Conservation (phyloP, 1,284 basidiomycete genomes). For the Ceratobasidium sp. region DNA sequence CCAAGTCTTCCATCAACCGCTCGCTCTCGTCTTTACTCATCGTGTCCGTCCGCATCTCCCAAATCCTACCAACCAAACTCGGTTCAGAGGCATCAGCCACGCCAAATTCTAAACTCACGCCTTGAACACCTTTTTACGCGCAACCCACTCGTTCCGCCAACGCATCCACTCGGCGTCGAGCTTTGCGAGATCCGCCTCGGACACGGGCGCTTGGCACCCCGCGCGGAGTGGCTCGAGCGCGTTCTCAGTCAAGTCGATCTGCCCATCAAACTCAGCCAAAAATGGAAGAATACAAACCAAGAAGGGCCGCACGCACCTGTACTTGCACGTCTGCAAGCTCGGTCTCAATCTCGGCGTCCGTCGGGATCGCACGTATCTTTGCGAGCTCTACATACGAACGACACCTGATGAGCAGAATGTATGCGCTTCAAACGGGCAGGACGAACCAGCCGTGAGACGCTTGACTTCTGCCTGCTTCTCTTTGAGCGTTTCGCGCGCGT, state of each 20-base stretch:
- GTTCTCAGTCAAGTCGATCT: slow-evolving; percentile 56
- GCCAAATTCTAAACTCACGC: slow-evolving; percentile 63
- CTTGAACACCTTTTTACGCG: slow-evolving; percentile 74
- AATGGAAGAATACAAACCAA: not conserved
- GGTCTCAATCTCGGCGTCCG: slow-evolving; percentile 69
- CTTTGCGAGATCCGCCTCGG: slow-evolving; percentile 70
- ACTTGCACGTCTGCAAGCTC: slow-evolving; percentile 53
- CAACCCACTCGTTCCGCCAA: slow-evolving; percentile 79
- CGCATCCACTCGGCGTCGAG: slow-evolving; percentile 75
- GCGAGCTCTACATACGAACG: slow-evolving; percentile 66
- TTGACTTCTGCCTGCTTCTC: slow-evolving; percentile 65
- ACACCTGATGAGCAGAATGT: slow-evolving; percentile 40
- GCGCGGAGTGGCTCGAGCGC: slow-evolving; percentile 72
- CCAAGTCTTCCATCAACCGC: slow-evolving; percentile 75
- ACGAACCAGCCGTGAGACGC: slow-evolving; percentile 65
- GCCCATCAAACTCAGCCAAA: slow-evolving; percentile 47
- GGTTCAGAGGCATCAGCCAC: not conserved
- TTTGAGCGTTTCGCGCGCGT: slow-evolving; percentile 72
- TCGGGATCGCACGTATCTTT: slow-evolving; percentile 72
- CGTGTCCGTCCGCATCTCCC: slow-evolving; percentile 75
- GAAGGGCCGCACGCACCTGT: slow-evolving; percentile 52
- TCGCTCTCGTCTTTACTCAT: slow-evolving; percentile 72
- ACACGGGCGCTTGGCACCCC: slow-evolving; percentile 71
- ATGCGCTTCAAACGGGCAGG: slow-evolving; percentile 6
- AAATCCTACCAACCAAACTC: slow-evolving; percentile 64